Conservation (phyloP, 345 rosid genomes). For the Salix koriyanagi region DNA sequence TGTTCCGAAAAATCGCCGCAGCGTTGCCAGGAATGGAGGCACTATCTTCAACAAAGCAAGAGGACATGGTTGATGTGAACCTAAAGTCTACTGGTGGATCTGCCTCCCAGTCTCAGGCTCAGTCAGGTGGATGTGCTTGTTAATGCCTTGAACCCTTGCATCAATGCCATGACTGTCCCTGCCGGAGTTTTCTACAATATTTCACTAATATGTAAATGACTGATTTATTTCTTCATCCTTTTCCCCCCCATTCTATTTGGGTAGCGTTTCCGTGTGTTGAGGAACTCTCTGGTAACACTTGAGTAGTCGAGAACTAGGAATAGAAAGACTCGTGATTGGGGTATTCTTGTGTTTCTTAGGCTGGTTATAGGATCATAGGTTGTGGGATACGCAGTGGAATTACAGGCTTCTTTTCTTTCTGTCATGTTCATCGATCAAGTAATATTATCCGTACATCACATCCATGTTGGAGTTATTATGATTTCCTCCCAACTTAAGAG, state of each 20-base stretch:
- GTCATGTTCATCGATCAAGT: neutral
- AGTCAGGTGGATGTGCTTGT: conserved; percentile 21
- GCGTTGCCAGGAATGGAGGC: conserved; percentile 18
- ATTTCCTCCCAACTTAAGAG: neutral
- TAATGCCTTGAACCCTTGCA: conserved; percentile 1
- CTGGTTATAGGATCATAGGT: neutral
- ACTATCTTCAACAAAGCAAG: conserved; percentile 23
- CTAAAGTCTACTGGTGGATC: conserved; percentile 8
- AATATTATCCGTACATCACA: neutral
- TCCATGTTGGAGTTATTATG: neutral
- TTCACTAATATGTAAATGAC: conserved; percentile 1
- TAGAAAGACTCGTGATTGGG: neutral
- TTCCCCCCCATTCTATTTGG: neutral
- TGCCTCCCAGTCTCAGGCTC: conserved; percentile 13
- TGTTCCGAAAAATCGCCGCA: conserved; percentile 18
- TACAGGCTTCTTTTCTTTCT: too few species aligned
- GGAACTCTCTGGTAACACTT: neutral
- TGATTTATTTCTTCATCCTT: neutral
- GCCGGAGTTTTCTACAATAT: neutral
- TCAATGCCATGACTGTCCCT: neutral
- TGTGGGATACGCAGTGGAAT: neutral
- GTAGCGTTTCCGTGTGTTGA: neutral
- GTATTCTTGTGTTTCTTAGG: conserved; percentile 1
- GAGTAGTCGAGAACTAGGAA: neutral
- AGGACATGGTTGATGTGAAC: conserved; percentile 26